Base-by-base conservation (phyloP, 371 early-diverging fungal genomes). In the Mucor lusitanicus region DNA sequence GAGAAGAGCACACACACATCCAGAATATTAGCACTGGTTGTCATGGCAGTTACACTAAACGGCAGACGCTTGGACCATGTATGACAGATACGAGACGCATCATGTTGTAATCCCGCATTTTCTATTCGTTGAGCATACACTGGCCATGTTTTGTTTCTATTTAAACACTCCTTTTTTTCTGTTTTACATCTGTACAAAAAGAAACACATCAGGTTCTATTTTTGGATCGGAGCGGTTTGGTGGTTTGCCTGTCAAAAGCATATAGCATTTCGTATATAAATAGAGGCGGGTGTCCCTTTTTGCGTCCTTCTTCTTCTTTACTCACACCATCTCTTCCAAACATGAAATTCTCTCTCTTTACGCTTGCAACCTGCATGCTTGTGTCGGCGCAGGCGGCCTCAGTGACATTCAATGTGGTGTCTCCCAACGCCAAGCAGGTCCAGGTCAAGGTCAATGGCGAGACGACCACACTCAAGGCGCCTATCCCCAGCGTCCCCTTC, bases 381-480 rank as follows among this genome's bases (percentile, higher is more conserved):
- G 64, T 69, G 11, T 67, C 68, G 17, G 68, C 42, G 12, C 50
- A 79, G 35, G 84, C 84, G 23, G 78, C 81, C 9, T 48, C 65
- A 32, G 77, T 82, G 39, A 69, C 68, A 42, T 87, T 87, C 61
- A 76, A 76, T 37, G 84, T 87, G 8, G 61, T 87, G 13, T 83
- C 85, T 17, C 87, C 87, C 7, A 78, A 74, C 28, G 75, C 76
- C 0, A 73, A 64, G 19, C 57, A 30, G 2, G 85, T 84, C 1
- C 71, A 77, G 62, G 87, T 87, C 11, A 74, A 75, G 2, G 70
- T 85, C 13, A 66, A 67, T 62, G 85, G 84, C 19, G 68, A 74
- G 48, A 15, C 19, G 3, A 71, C 73, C 0, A 32, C 68, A 12
- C 61, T 87, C 33, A 70, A 65, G 0, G 78, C 79, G 21, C 54